Percentiles rank a stretch among this genome's conserved stretches.
Conservation (phyloP, 1,139 yeast species). For the Pichia sp. region DNA sequence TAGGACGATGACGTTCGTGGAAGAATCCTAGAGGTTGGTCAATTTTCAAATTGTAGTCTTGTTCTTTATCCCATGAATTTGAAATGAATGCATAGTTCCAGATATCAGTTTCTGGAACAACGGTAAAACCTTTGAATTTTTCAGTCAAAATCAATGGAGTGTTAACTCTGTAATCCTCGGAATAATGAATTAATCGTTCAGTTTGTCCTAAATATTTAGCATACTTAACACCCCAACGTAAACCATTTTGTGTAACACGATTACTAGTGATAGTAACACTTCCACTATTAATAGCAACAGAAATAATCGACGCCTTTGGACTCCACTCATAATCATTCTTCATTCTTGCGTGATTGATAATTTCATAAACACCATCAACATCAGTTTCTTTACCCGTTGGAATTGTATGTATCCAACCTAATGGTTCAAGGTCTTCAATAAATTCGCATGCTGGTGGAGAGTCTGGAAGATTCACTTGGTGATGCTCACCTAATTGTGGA, state of each 20-base stretch:
- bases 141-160: slow-evolving; percentile 78
- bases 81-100: slow-evolving; percentile 96
- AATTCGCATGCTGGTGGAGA: slow-evolving; percentile 39
- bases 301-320: slow-evolving; percentile 51
- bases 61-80: slow-evolving; percentile 68
- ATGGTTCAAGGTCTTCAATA: slow-evolving; percentile 51
- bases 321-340: slow-evolving; percentile 37
- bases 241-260: slow-evolving; percentile 61
- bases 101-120: slow-evolving; percentile 80
- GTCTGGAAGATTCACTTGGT: slow-evolving; percentile 61
- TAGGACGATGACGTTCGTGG: slow-evolving; percentile 83
- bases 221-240: slow-evolving; percentile 73
- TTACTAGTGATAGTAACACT: slow-evolving; percentile 75
- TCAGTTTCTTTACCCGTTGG: slow-evolving; percentile 50
- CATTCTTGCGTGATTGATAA: slow-evolving; percentile 58
- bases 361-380: slow-evolving; percentile 64
- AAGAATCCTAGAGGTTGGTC: slow-evolving; percentile 84
- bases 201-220: slow-evolving; percentile 44
- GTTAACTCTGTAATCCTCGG: slow-evolving; percentile 54
- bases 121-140: slow-evolving; percentile 73
- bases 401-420: slow-evolving; percentile 87
- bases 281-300: slow-evolving; percentile 80
- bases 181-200: slow-evolving; percentile 40
- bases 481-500: slow-evolving; percentile 83
- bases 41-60: slow-evolving; percentile 60